phyloP scores from a whole-genome alignment of 148 eudicot genomes.

The Silene uniflora region DNA sequence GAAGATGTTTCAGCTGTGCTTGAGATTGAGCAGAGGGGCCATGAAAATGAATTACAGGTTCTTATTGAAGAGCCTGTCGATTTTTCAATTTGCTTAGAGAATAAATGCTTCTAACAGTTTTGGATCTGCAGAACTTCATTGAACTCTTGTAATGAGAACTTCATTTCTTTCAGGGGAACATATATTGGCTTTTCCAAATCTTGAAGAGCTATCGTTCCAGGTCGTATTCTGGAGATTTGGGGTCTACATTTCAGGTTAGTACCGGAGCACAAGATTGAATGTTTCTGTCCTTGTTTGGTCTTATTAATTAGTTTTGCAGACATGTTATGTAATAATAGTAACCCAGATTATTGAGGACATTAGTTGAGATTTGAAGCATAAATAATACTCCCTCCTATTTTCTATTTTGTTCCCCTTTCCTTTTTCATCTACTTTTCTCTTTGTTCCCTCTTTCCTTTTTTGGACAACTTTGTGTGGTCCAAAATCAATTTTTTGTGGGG shows the following conservation, averaged over 20 bases:
- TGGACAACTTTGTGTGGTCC: no score
- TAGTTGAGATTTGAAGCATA: no score
- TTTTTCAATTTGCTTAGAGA: not conserved
- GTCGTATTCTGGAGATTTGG: slow-evolving; percentile 58
- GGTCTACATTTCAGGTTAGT: slow-evolving; percentile 56
- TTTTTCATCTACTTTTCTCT: no score
- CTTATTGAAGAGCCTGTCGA: not conserved
- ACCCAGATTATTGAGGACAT: no score
- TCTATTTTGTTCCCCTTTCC: no score
- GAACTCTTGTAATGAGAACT: not conserved
- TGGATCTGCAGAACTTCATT: not conserved
- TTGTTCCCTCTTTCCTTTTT: no score
- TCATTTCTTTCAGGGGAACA: slow-evolving; percentile 48
- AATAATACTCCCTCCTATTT: no score
- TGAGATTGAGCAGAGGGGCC: slow-evolving; percentile 88
- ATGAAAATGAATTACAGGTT: slow-evolving; percentile 90
- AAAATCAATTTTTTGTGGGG: no score
- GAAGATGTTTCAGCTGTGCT: slow-evolving; percentile 65
- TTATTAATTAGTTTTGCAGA: not conserved
- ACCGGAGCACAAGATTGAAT: not conserved
- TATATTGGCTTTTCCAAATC: slow-evolving; percentile 67
- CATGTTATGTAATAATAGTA: not conserved
- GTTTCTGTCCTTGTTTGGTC: no score
- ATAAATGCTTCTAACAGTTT: not conserved
- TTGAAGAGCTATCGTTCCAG: slow-evolving; percentile 76